Evolutionary conservation across 202 grass and related monocot species (phyloP), one percentile per base, ranked within the genome.

Genomic region (Bolboschoenoplectus hybrid): DNA sequence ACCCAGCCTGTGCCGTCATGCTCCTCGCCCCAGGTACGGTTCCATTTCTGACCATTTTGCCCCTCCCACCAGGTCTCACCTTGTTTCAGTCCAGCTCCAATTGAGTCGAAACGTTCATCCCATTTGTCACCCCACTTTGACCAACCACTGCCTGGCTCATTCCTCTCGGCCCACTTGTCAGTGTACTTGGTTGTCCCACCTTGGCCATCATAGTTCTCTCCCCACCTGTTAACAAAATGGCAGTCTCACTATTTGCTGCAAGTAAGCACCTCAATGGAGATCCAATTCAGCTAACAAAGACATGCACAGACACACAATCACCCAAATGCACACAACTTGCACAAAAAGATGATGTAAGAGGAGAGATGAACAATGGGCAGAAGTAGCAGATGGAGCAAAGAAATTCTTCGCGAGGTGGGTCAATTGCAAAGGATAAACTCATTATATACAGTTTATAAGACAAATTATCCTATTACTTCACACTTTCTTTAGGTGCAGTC

Each of bases 101-200:
- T 88, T 4, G 46, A 73, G 81, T 94, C 79, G 0, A 99, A 99
- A 81, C 88, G 86, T 57, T 99, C 97, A 0, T 99, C 97, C 97
- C 97, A 99, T 70, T 99, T 99, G 80, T 99, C 93, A 0, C 97
- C 97, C 97, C 97, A 99, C 82, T 94, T 99, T 3, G 92, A 96
- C 92, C 97, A 96, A 32, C 93, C 88, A 35, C 80, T 58, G 0
- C 87, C 72, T 0, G 92, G 87, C 55, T 96, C 97, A 3, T 88
- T 91, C 14, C 97, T 86, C 70, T 99, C 97, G 0, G 93, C 93
- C 97, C 97, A 99, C 82, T 97, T 99, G 79, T 99, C 92, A 0
- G 97, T 99, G 82, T 99, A 99, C 44, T 99, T 99, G 36, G 80
- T 74, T 3, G 90, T 91, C 38, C 93, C 90, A 56, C 97, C 97